Evolutionary conservation across 2,329 filamentous ascomycete species (phyloP).

Genomic region (Aspergillus alliaceus): DNA sequence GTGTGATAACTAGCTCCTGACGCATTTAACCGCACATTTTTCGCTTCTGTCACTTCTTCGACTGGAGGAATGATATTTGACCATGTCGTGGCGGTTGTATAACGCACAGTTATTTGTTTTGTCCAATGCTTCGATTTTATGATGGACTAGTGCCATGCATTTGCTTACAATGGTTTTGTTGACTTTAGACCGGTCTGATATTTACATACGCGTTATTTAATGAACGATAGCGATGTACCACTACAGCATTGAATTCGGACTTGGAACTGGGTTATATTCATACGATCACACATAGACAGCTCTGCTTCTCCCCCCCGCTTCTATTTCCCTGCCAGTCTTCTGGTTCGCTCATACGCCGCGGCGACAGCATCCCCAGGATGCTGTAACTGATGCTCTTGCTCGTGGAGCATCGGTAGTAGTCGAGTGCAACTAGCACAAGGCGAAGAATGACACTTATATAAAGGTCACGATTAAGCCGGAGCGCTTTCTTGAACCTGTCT

Average conservation of each 20-base stretch:
- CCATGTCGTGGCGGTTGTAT: background rate
- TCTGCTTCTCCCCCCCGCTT: background rate
- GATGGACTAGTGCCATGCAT: too few relatives aligned
- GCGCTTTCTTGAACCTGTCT: constrained; percentile 80
- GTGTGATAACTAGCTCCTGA: constrained; percentile 7
- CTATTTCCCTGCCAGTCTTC: background rate
- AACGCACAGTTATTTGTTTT: background rate
- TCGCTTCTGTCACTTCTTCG: background rate
- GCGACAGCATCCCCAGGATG: constrained; percentile 52
- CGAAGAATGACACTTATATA: constrained; percentile 63
- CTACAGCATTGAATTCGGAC: background rate
- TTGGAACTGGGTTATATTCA: background rate
- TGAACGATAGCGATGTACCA: constrained; percentile 4
- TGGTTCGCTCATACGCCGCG: constrained; percentile 43
- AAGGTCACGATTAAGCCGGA: constrained; percentile 99
- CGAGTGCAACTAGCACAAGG: constrained; percentile 67
- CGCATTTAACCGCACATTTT: constrained; percentile 2
- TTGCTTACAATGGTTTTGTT: background rate
- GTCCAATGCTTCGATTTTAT: background rate
- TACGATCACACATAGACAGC: background rate
- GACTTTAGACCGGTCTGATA: background rate
- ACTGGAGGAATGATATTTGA: background rate
- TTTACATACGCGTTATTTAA: background rate
- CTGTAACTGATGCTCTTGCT: constrained; percentile 61
- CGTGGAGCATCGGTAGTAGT: constrained; percentile 73